Evolutionary conservation across 2,329 filamentous ascomycete genomes (phyloP).

Genomic region (Chrysoporthe austroafricana): DNA sequence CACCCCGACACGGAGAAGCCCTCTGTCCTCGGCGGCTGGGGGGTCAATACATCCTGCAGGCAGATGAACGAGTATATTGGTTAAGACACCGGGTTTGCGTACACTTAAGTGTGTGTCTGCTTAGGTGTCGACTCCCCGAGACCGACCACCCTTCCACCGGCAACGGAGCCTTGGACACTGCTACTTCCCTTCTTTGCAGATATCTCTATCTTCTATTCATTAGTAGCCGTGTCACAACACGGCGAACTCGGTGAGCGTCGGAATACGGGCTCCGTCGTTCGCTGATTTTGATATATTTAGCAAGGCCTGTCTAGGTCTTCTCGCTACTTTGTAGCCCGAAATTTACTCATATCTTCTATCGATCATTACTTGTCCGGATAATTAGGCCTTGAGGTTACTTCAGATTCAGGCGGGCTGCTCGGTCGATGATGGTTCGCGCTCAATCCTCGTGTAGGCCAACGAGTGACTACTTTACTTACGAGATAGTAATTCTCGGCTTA

Average conservation of each 20-base stretch:
- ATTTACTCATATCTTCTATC: not conserved
- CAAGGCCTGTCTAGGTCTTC: not conserved
- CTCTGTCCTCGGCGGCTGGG: not conserved
- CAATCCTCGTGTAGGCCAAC: no score
- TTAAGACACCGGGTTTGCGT: not conserved
- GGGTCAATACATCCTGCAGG: conserved; percentile 9
- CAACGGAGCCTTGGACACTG: not conserved
- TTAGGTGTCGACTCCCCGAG: not conserved
- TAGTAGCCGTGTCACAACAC: not conserved
- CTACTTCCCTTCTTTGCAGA: not conserved
- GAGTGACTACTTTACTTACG: no score
- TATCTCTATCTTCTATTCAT: not conserved
- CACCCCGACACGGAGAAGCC: conserved; percentile 7
- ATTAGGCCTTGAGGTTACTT: not conserved
- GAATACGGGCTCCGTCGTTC: not conserved
- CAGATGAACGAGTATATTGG: not conserved
- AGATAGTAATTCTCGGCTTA: no score
- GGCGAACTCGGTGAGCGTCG: not conserved
- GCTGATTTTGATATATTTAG: not conserved
- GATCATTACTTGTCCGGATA: not conserved
- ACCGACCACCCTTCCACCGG: not conserved
- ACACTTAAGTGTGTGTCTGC: no score
- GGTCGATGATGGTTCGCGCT: not conserved
- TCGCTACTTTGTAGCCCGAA: not conserved
- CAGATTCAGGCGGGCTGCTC: not conserved